Evolutionary conservation across 441 rosid species (phyloP).

Genomic region (Biscutella laevigata): DNA sequence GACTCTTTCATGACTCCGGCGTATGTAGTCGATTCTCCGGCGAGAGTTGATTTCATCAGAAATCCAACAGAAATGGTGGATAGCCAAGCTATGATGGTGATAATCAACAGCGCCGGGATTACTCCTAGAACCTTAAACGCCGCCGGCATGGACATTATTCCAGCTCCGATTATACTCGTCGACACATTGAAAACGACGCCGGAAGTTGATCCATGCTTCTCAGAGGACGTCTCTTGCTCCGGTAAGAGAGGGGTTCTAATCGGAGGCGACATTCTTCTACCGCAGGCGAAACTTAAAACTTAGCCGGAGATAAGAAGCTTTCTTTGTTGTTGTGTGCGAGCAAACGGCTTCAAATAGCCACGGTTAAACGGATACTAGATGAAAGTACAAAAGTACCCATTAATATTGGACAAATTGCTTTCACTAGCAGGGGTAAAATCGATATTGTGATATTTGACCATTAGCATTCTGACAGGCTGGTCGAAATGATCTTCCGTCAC

Average conservation of each 20-base stretch:
- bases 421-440: no score
- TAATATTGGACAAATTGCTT: no score
- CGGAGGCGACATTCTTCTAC: conserved; percentile 57
- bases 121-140: conserved; percentile 70
- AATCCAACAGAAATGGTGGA: conserved; percentile 56
- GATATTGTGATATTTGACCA: no score
- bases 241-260: conserved; percentile 44
- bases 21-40: conserved; percentile 51
- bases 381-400: no score
- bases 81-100: conserved; percentile 51
- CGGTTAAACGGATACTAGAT: no score
- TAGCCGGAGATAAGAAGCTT: no score
- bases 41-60: conserved; percentile 48
- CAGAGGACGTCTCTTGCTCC: conserved; percentile 12
- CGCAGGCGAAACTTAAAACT: no score
- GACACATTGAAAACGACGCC: conserved; percentile 85
- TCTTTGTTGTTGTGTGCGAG: no score
- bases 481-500: no score
- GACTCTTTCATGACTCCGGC: conserved; percentile 73
- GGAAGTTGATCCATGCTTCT: conserved; percentile 35
- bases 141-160: conserved; percentile 87
- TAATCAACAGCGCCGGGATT: conserved; percentile 52
- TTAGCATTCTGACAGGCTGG: no score
- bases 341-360: no score
- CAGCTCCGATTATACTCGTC: conserved; percentile 73